These are phyloP conservation scores for Persicaria tinctoria DNA, from an alignment of 148 eudicot genomes.

Conservation along the genomic window DNA sequence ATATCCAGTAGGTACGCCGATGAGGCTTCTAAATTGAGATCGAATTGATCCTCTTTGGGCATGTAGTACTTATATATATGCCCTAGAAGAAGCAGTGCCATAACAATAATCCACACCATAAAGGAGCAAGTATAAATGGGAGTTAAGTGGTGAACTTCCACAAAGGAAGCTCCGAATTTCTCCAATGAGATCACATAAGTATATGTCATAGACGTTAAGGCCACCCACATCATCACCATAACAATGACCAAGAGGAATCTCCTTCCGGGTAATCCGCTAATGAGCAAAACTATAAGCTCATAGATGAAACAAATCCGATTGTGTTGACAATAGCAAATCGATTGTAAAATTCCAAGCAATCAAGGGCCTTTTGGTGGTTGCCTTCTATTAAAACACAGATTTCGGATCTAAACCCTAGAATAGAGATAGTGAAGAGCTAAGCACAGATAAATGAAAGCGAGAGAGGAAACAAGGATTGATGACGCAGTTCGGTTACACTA, in stretches of 20 bases:
- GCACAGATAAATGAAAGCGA: too few species aligned
- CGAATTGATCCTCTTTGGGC: not conserved
- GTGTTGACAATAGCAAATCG: constrained; percentile 1
- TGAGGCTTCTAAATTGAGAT: not conserved
- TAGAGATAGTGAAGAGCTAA: too few species aligned
- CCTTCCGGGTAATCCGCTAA: constrained; percentile 17
- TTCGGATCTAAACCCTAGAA: too few species aligned
- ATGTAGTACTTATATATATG: not conserved
- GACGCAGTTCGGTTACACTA: too few species aligned
- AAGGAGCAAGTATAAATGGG: not conserved
- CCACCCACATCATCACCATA: constrained; percentile 17
- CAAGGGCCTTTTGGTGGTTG: constrained; percentile 5
- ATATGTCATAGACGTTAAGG: constrained; percentile 4
- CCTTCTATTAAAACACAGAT: too few species aligned
- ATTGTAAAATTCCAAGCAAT: not conserved
- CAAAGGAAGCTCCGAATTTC: not conserved
- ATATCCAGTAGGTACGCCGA: too few species aligned
- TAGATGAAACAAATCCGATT: constrained; percentile 9
- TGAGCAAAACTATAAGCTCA: constrained; percentile 14
- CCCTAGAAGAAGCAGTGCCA: not conserved
- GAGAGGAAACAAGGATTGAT: too few species aligned
- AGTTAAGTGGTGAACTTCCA: too few species aligned
- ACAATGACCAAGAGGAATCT: not conserved
- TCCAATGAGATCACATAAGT: constrained; percentile 6
- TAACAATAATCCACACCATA: not conserved